Conservation (phyloP, 2,329 filamentous ascomycete genomes). For the Zasmidium angulare region DNA sequence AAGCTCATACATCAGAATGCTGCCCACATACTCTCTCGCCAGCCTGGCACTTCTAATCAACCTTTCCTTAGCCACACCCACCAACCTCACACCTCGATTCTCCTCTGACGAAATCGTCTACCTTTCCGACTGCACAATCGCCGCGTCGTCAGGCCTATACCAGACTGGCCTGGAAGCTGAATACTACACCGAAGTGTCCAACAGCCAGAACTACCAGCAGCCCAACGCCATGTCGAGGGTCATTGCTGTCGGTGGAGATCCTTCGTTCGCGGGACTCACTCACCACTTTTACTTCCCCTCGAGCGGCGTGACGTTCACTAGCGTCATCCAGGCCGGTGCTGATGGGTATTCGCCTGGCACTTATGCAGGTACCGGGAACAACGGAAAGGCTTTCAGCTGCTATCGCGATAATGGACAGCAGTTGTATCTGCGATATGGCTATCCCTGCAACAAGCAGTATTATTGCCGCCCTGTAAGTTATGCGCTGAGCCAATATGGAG, state of each 20-base stretch:
- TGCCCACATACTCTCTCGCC: not conserved
- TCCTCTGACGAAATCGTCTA: not conserved
- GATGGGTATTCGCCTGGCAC: not conserved
- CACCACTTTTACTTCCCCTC: not conserved
- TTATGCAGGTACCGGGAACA: not conserved
- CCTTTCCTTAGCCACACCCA: not conserved
- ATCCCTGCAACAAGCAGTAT: not conserved
- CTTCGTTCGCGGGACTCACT: not conserved
- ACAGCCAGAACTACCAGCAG: not conserved
- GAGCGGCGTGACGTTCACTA: not conserved
- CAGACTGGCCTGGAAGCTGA: not conserved
- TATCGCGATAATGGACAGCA: not conserved
- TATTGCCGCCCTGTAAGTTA: not conserved
- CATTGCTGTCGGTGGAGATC: not conserved
- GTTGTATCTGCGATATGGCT: not conserved
- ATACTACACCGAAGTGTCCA: not conserved
- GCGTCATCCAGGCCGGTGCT: not conserved
- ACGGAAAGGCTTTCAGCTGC: not conserved
- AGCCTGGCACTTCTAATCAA: not conserved
- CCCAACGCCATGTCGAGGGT: not conserved
- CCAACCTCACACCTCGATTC: not conserved
- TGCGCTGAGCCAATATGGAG: too few species aligned
- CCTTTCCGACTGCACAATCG: not conserved
- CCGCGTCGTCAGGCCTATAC: not conserved
- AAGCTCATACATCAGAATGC: not conserved